A percentile compares a stretch with the other conserved stretches of the same genome.
These are phyloP conservation scores for Zarea fungicola DNA, from an alignment of 2,329 filamentous ascomycete genomes.

Conservation along the genomic window DNA sequence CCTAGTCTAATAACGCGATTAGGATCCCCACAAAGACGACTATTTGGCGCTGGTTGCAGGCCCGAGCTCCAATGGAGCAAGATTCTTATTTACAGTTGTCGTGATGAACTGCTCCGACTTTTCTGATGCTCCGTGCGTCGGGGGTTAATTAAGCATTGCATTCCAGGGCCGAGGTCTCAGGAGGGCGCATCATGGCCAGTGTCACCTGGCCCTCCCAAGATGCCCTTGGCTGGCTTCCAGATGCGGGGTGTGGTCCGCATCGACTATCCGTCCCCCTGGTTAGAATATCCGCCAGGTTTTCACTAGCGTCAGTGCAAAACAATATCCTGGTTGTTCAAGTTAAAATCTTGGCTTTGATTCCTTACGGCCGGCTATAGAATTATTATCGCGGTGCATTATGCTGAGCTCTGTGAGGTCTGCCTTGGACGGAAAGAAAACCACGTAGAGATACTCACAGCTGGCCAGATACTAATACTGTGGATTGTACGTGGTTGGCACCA, in stretches of 20 bases:
- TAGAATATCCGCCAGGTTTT: not conserved
- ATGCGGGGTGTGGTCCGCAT: conserved; percentile 7
- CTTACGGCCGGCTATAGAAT: no score
- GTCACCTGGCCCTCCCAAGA: conserved; percentile 8
- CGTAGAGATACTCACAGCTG: no score
- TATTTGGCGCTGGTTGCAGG: not conserved
- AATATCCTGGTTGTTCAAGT: no score
- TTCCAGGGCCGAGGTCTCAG: conserved; percentile 3
- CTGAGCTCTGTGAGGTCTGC: no score
- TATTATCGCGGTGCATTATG: no score
- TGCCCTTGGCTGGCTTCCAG: conserved; percentile 2
- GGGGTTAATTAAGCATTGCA: not conserved
- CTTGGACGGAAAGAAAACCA: no score
- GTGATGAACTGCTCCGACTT: not conserved
- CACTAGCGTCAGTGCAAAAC: not conserved
- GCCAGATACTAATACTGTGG: no score
- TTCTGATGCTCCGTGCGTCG: not conserved
- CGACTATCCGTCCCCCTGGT: not conserved
- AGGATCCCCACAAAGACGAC: conserved; percentile 7
- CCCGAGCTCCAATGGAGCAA: no score
- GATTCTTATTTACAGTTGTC: no score
- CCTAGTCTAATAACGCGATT: conserved; percentile 2
- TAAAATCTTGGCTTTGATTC: no score
- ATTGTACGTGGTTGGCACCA: not conserved
- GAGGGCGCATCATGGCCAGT: conserved; percentile 10